Evolutionary conservation across 192 early-diverging fungal genomes (phyloP).

Genomic region (Phycomyces nitens): DNA sequence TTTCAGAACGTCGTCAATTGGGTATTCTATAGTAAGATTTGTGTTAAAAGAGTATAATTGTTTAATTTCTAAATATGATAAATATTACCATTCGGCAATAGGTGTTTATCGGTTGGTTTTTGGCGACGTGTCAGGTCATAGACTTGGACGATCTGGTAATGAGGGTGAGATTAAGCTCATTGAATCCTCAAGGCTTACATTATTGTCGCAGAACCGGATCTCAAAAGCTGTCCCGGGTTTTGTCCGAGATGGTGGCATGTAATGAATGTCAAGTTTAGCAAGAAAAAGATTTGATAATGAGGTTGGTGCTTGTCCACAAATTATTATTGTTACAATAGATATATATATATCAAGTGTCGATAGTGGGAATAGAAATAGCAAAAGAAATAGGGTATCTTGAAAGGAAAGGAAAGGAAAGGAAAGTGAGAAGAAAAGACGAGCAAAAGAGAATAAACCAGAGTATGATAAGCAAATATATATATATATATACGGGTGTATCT

Average conservation of each 20-base stretch:
- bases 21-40: conserved; percentile 12
- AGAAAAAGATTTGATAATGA: too few relatives aligned
- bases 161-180: neutral
- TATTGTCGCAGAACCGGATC: conserved; percentile 16
- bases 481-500: neutral
- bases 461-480: neutral
- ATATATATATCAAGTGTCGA: neutral
- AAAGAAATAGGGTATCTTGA: too few relatives aligned
- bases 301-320: too few relatives aligned
- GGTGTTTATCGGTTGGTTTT: neutral
- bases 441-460: neutral
- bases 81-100: conserved; percentile 8
- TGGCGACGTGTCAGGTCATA: conserved; percentile 10
- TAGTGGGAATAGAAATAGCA: neutral
- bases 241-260: neutral
- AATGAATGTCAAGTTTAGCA: neutral
- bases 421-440: neutral
- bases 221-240: conserved; percentile 11
- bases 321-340: too few relatives aligned
- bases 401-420: neutral
- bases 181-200: neutral
- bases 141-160: conserved; percentile 16
- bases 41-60: too few relatives aligned
- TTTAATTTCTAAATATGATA: too few relatives aligned
- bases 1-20: conserved; percentile 11